Percentiles rank a stretch among this genome's conserved stretches.
Conservation (phyloP, 495 filamentous ascomycete species). For the Neurospora sp. region DNA sequence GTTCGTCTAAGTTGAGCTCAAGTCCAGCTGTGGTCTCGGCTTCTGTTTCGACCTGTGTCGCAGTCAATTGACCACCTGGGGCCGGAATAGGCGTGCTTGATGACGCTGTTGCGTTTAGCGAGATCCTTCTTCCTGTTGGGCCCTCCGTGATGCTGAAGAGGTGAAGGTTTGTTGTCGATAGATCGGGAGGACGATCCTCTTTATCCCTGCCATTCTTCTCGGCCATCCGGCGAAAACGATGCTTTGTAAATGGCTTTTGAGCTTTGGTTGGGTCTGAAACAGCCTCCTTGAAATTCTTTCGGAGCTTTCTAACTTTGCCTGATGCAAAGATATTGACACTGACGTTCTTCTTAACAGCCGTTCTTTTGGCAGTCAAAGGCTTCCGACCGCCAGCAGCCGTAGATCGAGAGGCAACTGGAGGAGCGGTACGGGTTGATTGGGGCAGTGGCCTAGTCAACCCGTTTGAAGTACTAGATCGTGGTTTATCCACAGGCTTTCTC, state of each 20-base stretch:
- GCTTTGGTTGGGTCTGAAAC: conserved; percentile 26
- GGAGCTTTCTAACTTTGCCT: conserved; percentile 13
- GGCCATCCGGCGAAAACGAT: conserved; percentile 10
- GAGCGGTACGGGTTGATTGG: not conserved
- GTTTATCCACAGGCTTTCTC: conserved; percentile 5
- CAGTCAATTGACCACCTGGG: not conserved
- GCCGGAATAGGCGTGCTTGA: not conserved
- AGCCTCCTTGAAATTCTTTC: conserved; percentile 11
- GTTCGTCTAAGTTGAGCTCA: not conserved
- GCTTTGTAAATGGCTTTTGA: conserved; percentile 19
- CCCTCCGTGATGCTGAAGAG: conserved; percentile 6
- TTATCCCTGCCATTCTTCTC: conserved; percentile 13
- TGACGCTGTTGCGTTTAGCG: not conserved
- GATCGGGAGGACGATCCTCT: conserved; percentile 18
- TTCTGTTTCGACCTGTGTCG: not conserved
- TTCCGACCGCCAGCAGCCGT: not conserved
- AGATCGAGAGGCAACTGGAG: not conserved
- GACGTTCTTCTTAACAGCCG: conserved; percentile 1
- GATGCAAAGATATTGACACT: conserved; percentile 19
- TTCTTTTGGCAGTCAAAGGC: conserved; percentile 13
- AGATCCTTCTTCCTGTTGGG: not conserved
- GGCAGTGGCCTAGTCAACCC: not conserved
- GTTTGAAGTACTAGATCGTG: not conserved
- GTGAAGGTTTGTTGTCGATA: not conserved
- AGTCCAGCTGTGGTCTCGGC: not conserved